Conservation (phyloP, 805 yeast species). For the Brettanomyces nanus region DNA sequence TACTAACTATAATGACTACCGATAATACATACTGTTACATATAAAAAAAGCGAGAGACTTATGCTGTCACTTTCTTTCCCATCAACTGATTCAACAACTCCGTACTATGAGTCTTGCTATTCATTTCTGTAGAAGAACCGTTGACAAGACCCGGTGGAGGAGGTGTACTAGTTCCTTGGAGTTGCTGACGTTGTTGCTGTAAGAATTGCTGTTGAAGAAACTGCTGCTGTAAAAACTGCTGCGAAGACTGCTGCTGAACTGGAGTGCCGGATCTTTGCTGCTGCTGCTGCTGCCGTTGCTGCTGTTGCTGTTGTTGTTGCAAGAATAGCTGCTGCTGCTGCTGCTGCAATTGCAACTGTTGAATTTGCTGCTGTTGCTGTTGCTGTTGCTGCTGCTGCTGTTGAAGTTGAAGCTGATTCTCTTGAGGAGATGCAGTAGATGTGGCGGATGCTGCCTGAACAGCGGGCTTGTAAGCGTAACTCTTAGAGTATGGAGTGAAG, state of each 20-base stretch:
- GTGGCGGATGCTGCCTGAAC: slow-evolving; percentile 6
- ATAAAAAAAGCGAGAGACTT: background rate
- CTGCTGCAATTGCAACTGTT: slow-evolving; percentile 16
- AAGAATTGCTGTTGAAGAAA: slow-evolving; percentile 23
- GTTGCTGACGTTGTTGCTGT: slow-evolving; percentile 27
- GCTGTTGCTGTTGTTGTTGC: slow-evolving; percentile 18
- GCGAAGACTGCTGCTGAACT: slow-evolving; percentile 17
- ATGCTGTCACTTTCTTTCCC: slow-evolving; percentile 39
- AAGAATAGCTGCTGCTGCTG: slow-evolving; percentile 16
- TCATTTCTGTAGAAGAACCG: slow-evolving; percentile 2
- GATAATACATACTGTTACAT: background rate
- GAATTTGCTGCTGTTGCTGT: slow-evolving; percentile 14
- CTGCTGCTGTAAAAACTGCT: slow-evolving; percentile 22
- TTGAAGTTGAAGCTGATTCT: slow-evolving; percentile 6
- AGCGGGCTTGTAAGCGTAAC: slow-evolving; percentile 21
- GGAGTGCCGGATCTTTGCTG: slow-evolving; percentile 16
- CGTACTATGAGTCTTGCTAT: slow-evolving; percentile 29
- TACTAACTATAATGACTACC: slow-evolving; percentile 6
- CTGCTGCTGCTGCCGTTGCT: slow-evolving; percentile 16
- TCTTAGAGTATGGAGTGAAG: slow-evolving; percentile 26
- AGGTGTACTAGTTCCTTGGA: slow-evolving; percentile 40
- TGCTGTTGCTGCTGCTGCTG: slow-evolving; percentile 25
- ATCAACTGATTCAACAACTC: slow-evolving; percentile 79
- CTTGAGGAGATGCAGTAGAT: slow-evolving; percentile 9
- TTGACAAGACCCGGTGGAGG: slow-evolving; percentile 68